Evolutionary conservation across 441 rosid genomes (phyloP).

Genomic region (Croton laevigatus): DNA sequence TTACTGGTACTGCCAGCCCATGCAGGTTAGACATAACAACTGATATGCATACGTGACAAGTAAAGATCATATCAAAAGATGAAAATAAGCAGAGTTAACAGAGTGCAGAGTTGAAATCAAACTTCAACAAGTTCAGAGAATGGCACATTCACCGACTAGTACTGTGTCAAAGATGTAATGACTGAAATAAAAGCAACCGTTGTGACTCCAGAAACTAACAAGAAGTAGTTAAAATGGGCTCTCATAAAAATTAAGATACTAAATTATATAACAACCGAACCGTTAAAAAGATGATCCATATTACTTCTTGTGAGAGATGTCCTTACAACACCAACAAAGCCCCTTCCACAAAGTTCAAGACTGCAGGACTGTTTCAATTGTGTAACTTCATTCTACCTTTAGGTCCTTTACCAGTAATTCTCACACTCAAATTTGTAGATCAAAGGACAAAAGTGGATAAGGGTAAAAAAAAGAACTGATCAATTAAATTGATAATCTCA

Average conservation of each 20-base stretch:
- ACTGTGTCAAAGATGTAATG: not conserved
- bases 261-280: not conserved
- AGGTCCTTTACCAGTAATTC: not conserved
- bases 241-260: slow-evolving; percentile 8
- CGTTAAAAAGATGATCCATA: not conserved
- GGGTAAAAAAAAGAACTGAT: not conserved
- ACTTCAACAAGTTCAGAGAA: not conserved
- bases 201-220: not conserved
- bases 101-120: not conserved
- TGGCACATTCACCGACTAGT: not conserved
- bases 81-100: not conserved
- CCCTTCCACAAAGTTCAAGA: not conserved
- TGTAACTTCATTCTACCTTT: not conserved
- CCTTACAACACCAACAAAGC: not conserved
- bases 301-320: not conserved
- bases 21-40: not conserved
- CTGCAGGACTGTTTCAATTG: not conserved
- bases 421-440: not conserved
- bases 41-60: not conserved
- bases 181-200: not conserved
- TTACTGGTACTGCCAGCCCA: not conserved
- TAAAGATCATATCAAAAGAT: slow-evolving; percentile 7
- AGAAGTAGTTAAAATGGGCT: not conserved
- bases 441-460: not conserved
- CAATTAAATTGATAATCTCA: not conserved